phyloP scores from a whole-genome alignment of 305 asterid species.

The Euphrasia arctica region DNA sequence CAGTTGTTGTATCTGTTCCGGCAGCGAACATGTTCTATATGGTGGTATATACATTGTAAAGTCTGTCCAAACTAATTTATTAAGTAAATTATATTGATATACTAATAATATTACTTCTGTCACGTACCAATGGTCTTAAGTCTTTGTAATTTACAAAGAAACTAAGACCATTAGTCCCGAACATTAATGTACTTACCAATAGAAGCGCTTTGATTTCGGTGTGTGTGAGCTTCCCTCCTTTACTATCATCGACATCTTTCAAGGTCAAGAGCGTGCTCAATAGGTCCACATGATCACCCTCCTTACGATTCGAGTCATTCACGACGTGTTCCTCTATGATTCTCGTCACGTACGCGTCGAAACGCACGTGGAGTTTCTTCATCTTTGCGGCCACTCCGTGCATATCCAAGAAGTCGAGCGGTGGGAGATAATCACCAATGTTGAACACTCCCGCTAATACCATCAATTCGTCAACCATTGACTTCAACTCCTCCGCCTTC shows the following conservation, averaged over 20 bases:
- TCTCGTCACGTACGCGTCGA: constrained; percentile 53
- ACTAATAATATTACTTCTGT: too few species aligned
- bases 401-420: constrained; percentile 31
- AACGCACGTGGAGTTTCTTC: constrained; percentile 77
- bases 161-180: too few species aligned
- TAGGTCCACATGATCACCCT: constrained; percentile 34
- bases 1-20: not conserved
- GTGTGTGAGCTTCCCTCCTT: constrained; percentile 43
- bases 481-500: constrained; percentile 68
- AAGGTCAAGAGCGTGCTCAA: constrained; percentile 42
- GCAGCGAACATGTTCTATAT: not conserved
- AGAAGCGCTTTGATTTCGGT: constrained; percentile 52
- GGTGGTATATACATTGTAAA: not conserved
- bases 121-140: too few species aligned
- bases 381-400: constrained; percentile 46
- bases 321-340: constrained; percentile 56
- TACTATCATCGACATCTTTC: constrained; percentile 40
- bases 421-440: constrained; percentile 74
- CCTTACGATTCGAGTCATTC: constrained; percentile 9
- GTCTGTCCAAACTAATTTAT: not conserved
- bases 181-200: too few species aligned
- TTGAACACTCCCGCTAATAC: constrained; percentile 66
- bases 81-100: too few species aligned
- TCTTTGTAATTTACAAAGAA: too few species aligned
- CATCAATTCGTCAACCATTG: constrained; percentile 84